A percentile compares a stretch with the other conserved stretches of the same genome.
Evolutionary conservation across 73 alveolate species (phyloP).

Genomic region (Tetrahymena borealis): DNA sequence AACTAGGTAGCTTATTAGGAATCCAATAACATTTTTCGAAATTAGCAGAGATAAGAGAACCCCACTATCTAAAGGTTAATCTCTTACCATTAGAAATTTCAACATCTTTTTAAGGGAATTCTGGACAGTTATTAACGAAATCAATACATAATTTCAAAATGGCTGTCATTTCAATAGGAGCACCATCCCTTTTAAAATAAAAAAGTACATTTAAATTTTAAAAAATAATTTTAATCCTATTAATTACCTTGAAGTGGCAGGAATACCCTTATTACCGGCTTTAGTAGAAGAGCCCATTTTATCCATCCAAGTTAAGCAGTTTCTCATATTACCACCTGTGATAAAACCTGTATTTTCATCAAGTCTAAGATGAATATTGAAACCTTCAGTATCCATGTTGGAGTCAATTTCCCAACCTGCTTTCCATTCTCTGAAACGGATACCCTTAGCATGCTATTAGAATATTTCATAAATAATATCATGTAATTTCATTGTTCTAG

Average conservation of each 20-base stretch:
- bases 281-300: conserved; percentile 95
- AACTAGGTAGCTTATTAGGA: conserved; percentile 43
- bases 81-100: conserved; percentile 52
- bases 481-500: not conserved
- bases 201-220: not conserved
- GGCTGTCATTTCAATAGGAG: conserved; percentile 92
- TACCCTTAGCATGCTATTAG: conserved; percentile 60
- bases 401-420: conserved; percentile 91
- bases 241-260: conserved; percentile 80
- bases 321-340: conserved; percentile 90
- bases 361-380: conserved; percentile 71
- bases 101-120: conserved; percentile 18
- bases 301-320: conserved; percentile 99
- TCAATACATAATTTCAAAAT: conserved; percentile 65
- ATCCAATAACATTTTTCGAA: conserved; percentile 76
- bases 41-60: conserved; percentile 51
- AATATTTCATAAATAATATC: conserved; percentile 38
- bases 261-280: conserved; percentile 89
- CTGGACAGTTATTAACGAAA: conserved; percentile 37
- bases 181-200: conserved; percentile 81
- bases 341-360: conserved; percentile 88
- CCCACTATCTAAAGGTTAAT: conserved; percentile 71
- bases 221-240: not conserved
- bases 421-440: conserved; percentile 93
- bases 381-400: conserved; percentile 91